A percentile compares a stretch with the other conserved stretches of the same genome.
phyloP scores from a whole-genome alignment of 176 grass and related monocot genomes.

The Cenchrus purpureus region DNA sequence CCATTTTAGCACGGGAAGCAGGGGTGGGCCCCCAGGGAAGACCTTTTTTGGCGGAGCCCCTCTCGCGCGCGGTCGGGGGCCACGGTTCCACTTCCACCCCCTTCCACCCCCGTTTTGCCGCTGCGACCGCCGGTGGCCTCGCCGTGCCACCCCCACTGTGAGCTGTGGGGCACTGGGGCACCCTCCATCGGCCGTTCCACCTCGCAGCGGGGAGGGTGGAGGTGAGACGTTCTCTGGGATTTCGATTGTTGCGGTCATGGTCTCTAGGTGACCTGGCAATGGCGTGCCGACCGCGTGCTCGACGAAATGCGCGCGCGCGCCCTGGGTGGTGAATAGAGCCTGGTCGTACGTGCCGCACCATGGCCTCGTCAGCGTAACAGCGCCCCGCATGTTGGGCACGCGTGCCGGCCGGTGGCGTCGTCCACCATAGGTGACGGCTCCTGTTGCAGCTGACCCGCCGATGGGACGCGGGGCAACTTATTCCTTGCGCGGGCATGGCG shows the following conservation, averaged over 20 bases:
- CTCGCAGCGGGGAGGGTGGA: constrained; percentile 6
- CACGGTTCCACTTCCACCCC: no score
- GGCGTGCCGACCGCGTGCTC: background rate
- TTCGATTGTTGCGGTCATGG: constrained; percentile 9
- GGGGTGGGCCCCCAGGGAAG: no score
- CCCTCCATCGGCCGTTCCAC: background rate
- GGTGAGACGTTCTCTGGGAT: constrained; percentile 43
- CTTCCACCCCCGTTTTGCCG: background rate
- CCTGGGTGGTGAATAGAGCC: background rate
- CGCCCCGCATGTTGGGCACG: background rate
- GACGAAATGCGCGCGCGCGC: constrained; percentile 10
- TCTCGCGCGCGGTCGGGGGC: background rate
- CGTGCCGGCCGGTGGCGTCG: background rate
- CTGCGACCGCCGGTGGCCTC: background rate
- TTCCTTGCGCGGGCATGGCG: background rate
- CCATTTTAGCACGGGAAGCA: background rate
- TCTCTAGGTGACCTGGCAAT: background rate
- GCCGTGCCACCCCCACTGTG: background rate
- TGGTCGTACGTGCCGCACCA: background rate
- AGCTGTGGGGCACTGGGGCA: background rate
- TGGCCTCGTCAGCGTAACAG: no score
- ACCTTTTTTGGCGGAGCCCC: no score
- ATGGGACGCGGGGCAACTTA: background rate
- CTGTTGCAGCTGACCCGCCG: constrained; percentile 3
- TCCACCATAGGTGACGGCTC: background rate